Base-by-base conservation (phyloP, 768 basidiomycete species). In the Boletellus sp. region DNA sequence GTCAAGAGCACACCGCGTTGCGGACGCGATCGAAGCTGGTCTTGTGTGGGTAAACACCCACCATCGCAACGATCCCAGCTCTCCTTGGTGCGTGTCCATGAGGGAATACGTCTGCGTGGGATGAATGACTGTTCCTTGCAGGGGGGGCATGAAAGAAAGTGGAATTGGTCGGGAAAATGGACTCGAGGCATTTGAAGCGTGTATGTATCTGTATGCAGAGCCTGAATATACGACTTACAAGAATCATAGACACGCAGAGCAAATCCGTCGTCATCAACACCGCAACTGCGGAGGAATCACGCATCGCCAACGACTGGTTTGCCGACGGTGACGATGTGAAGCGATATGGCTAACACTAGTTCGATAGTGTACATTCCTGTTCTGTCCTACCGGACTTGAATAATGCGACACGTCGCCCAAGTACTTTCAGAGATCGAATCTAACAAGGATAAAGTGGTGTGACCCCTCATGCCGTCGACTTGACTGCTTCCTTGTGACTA, bases 61-160 rank as follows among this genome's bases (percentile, higher is more conserved):
- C 56, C 91, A 94, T 61, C 78, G 90, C 40, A 93, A 94, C 58
- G 90, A 93, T 61, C 91, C 91, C 8, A 87, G 85, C 54, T 90
- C 87, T 28, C 90, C 91, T 35, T 94, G 91, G 90, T 89, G 42
- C 26, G 55, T 58, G 45, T 47, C 33, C 17, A 35, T 51, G 12
- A 38, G 20, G 4, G 37, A 19, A 22, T 7, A 31, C 16, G 24
- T 42, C 8, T 17, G 26, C 22, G 22, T 39, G 40, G 23, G 12
- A 42, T 41, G 38, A 64, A 60, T n/a, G 11, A n/a, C n/a, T 6
- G 9, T 24, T 26, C 19, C 32, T 41, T n/a, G 24, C 53, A 87
- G 87, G 88, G 90, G 90, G 17, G 90, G 90, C 6, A 88, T 91
- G 88, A 91, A 92, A 64, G 85, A 87, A 55, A 92, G 90, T 58